Base-by-base conservation (phyloP, 345 rosid genomes). In the Hibiscus trionum region DNA sequence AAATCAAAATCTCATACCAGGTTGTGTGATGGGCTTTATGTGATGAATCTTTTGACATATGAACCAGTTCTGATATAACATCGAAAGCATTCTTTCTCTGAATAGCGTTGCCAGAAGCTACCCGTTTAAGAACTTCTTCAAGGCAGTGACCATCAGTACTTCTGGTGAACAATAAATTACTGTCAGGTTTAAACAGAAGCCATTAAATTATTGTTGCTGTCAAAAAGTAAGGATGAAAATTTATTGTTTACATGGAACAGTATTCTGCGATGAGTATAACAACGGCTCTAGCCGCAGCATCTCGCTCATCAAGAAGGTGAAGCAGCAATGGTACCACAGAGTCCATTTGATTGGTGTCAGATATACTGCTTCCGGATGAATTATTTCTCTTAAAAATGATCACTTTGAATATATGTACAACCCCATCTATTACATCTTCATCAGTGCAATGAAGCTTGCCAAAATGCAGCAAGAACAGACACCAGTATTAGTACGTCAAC, bases 241-340 rank as follows among this genome's bases (percentile, higher is more conserved):
- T 72, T 47, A 71, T 46, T 83, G 73, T 56, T 66, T 88, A 93
- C 97, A 82, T 87, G 76, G 77, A 84, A 72, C 88, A 88, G 73
- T 82, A 91, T 75, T 91, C 98, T 77, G 94, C 96, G 52, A 93
- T 73, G 39, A 91, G 94, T 69, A 78, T 73, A 75, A 77, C 83
- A 78, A 80, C 85, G 73, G 97, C 93, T 85, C 85, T 88, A 78
- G 93, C 91, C 26, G 91, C 81, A 33, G 88, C 87, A 84, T 93
- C 97, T 87, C 87, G 77, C 85, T 91, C 93, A 72, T 93, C 97
- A 66, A 93, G 87, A 83, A 93, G 88, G 68, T 86, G 82, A 73
- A 93, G 90, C 80, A 93, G 79, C 31, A 78, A 49, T 27, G 90
- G 65, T 61, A 61, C 27, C 70, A 72, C 42, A 72, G 55, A 55